Evolutionary conservation across 2,329 filamentous ascomycete genomes (phyloP), one percentile per base, ranked within the genome.

Genomic region (Fusarium sp.): DNA sequence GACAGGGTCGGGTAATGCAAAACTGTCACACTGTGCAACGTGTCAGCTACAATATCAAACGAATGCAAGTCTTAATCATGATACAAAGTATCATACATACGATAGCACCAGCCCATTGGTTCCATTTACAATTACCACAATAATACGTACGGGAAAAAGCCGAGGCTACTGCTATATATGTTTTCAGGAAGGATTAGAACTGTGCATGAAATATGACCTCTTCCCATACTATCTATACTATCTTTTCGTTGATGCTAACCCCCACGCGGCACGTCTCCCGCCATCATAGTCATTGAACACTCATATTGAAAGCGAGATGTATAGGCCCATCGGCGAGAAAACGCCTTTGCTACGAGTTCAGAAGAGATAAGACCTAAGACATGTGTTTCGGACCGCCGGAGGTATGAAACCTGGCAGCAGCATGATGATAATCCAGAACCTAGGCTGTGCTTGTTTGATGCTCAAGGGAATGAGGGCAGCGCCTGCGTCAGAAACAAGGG

Each of bases 201-300:
- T 70, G 46, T 52, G 65, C 62, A 71, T 22, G 11, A 44, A 16
- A 8, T 24, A 44, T 22, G 20, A 7, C 41, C 16, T 24, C 6
- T 37, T 37, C n/a, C 34, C 34, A 37, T 37, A 24, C 22, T 22
- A 18, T 22, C 14, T 37, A 37, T n/a, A 44, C 20, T 44, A 12
- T 24, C 22, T 44, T 22, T 44, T 24, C 20, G 16, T 40, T 37
- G 30, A 40, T 54, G 37, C 49, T 52, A 55, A 61, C 41, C 51
- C 53, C 59, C 44, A 57, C 20, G 20, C 27, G 20, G 27, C 25
- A 63, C 20, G 64, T 72, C 60, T 69, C 70, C 69, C 59, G 44
- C 37, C n/a, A 55, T 59, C 52, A 61, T 53, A 65, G 53, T 56
- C n/a, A 42, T 37, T 54, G 25, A 42, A 48, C 12, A 48, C 46